Conservation (phyloP, 1,139 yeast species). For the Citeromyces hawaiiensis region DNA sequence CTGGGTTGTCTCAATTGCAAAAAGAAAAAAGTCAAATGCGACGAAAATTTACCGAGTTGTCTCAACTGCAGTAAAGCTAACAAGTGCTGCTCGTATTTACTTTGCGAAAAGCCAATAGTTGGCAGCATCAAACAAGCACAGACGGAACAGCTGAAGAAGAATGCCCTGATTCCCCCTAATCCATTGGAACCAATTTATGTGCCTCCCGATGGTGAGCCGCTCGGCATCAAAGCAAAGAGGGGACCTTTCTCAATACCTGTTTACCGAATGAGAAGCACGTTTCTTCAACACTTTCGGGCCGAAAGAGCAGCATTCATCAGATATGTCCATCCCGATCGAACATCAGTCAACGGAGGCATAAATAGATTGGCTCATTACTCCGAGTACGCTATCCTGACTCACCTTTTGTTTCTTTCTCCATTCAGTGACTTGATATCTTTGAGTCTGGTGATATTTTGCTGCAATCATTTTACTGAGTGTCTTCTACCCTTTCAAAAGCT, state of each 20-base stretch:
- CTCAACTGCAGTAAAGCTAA: slow-evolving; percentile 23
- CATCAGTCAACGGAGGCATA: neutral
- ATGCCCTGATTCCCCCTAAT: neutral
- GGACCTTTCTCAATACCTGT: neutral
- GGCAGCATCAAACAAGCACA: neutral
- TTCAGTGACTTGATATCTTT: neutral
- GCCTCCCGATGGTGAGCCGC: neutral
- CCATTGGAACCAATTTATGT: neutral
- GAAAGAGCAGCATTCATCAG: neutral
- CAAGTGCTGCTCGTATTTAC: slow-evolving; percentile 22
- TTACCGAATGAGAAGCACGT: neutral
- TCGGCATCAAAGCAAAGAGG: neutral
- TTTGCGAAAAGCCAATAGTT: neutral
- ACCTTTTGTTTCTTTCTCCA: neutral
- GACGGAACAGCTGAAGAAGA: neutral
- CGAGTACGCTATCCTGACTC: neutral
- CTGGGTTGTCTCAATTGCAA: slow-evolving; percentile 31
- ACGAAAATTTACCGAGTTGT: slow-evolving; percentile 29
- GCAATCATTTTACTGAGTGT: neutral
- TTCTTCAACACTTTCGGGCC: neutral
- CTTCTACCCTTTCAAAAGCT: neutral
- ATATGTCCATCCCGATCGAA: neutral
- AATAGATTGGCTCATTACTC: neutral
- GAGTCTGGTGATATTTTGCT: neutral
- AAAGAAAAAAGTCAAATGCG: slow-evolving; percentile 31